phyloP scores from a whole-genome alignment of 2,329 filamentous ascomycete genomes.

The Monascus ruber region DNA sequence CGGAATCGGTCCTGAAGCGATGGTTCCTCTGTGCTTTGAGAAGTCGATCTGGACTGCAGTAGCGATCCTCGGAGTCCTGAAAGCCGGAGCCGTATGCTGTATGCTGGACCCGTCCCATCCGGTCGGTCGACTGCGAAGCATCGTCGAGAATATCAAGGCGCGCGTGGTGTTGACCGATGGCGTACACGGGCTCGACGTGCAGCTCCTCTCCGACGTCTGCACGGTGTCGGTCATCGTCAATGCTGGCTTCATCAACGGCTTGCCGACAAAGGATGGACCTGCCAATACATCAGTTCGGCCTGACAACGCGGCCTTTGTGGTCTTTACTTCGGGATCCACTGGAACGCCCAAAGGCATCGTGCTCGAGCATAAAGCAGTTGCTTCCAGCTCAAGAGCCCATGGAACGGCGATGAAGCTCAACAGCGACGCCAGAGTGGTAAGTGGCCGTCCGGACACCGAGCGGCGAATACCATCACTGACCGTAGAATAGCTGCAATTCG shows the following conservation, averaged over 20 bases:
- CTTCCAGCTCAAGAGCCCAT: slow-evolving; percentile 40
- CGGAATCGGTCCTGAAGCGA: slow-evolving; percentile 20
- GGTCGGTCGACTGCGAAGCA: background rate
- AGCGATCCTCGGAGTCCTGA: slow-evolving; percentile 1
- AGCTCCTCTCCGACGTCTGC: background rate
- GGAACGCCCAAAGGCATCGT: slow-evolving; percentile 44
- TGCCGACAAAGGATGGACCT: background rate
- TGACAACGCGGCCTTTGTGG: slow-evolving; percentile 44
- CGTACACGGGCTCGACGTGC: too few species aligned
- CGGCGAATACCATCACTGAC: too few species aligned
- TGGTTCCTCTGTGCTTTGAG: slow-evolving; percentile 16
- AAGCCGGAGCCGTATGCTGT: slow-evolving; percentile 3
- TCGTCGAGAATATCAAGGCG: background rate
- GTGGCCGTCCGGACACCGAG: too few species aligned
- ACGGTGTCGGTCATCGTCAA: background rate
- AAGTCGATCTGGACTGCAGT: slow-evolving; percentile 2
- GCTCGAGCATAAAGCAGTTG: slow-evolving; percentile 44
- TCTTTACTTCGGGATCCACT: slow-evolving; percentile 43
- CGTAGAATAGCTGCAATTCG: slow-evolving; percentile 20
- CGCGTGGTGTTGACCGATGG: background rate
- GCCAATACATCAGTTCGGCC: too few species aligned
- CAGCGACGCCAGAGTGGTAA: slow-evolving; percentile 17
- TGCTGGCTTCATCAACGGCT: background rate
- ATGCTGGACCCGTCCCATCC: slow-evolving; percentile 3
- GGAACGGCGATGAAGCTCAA: slow-evolving; percentile 33